A percentile compares a stretch with the other conserved stretches of the same genome.
These are phyloP conservation scores for Paramyrothecium roridum DNA, from an alignment of 2,329 filamentous ascomycete species.

Conservation along the genomic window DNA sequence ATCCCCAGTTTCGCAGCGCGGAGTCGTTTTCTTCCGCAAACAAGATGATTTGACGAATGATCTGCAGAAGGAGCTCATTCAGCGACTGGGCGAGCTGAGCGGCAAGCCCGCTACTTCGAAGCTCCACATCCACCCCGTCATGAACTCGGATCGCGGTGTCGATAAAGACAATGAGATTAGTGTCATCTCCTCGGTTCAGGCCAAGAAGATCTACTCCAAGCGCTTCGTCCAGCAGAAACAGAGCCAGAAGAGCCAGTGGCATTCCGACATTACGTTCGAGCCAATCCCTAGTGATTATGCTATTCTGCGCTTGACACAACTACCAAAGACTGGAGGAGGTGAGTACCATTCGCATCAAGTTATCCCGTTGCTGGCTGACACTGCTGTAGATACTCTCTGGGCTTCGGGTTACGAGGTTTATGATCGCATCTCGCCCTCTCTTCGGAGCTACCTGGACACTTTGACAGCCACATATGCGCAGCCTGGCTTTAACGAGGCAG, in stretches of 20 bases:
- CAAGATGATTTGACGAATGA: conserved; percentile 56
- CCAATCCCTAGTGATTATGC: conserved; percentile 54
- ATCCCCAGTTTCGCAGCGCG: conserved; percentile 54
- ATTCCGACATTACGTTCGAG: conserved; percentile 41
- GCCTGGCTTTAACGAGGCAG: conserved; percentile 42
- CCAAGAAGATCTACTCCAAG: conserved; percentile 41
- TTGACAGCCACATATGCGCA: conserved; percentile 40
- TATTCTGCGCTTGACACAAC: conserved; percentile 46
- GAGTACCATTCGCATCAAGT: neutral
- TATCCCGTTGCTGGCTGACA: neutral
- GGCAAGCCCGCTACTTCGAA: conserved; percentile 37
- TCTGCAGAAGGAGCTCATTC: conserved; percentile 57
- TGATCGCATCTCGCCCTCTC: conserved; percentile 43
- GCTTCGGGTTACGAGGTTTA: conserved; percentile 58
- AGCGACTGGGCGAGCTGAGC: conserved; percentile 29
- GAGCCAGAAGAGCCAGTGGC: conserved; percentile 37
- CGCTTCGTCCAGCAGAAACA: conserved; percentile 51
- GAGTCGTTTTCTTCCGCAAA: conserved; percentile 62
- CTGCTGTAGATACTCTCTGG: conserved; percentile 41
- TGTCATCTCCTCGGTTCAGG: neutral
- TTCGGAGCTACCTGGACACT: conserved; percentile 38
- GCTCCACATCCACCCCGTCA: conserved; percentile 51
- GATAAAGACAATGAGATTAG: conserved; percentile 42
- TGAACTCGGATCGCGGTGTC: conserved; percentile 7
- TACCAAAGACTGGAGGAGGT: conserved; percentile 50